A percentile compares a stretch with the other conserved stretches of the same genome.
Conservation (phyloP, 208 protist species). For the Wallacemonas sp. region DNA sequence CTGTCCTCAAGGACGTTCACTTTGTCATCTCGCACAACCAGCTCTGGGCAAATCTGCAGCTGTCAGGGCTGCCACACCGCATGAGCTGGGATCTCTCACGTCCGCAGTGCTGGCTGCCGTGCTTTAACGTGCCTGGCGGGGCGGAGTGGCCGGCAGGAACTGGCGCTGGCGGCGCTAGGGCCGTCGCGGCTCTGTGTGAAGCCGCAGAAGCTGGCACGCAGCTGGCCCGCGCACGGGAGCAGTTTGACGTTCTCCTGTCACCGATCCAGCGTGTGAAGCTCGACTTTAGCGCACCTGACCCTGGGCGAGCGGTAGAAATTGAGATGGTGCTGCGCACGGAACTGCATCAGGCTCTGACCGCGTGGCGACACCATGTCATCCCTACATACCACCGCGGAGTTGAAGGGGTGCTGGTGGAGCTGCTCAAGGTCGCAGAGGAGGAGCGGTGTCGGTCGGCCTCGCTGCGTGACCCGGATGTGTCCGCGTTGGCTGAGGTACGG, state of each 20-base stretch:
- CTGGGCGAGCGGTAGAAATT: constrained; percentile 47
- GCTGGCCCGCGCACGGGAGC: neutral
- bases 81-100: constrained; percentile 79
- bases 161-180: too few species aligned
- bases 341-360: constrained; percentile 44
- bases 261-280: constrained; percentile 69
- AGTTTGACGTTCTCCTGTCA: constrained; percentile 26
- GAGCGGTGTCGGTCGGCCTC: constrained; percentile 57
- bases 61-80: constrained; percentile 71
- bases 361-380: constrained; percentile 66
- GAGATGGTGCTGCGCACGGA: constrained; percentile 54
- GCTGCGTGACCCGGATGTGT: constrained; percentile 38
- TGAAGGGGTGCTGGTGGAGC: constrained; percentile 46
- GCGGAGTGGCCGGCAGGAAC: neutral
- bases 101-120: constrained; percentile 63
- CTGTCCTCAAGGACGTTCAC: constrained; percentile 63
- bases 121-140: constrained; percentile 36
- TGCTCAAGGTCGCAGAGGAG: constrained; percentile 55
- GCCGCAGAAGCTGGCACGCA: neutral
- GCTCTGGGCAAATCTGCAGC: constrained; percentile 79
- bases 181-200: too few species aligned
- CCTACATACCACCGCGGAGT: constrained; percentile 63
- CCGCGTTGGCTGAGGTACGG: constrained; percentile 29
- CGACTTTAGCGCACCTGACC: constrained; percentile 39
- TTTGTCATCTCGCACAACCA: constrained; percentile 80